Base-by-base conservation (phyloP, 805 yeast species). In the Saturnispora besseyi region DNA sequence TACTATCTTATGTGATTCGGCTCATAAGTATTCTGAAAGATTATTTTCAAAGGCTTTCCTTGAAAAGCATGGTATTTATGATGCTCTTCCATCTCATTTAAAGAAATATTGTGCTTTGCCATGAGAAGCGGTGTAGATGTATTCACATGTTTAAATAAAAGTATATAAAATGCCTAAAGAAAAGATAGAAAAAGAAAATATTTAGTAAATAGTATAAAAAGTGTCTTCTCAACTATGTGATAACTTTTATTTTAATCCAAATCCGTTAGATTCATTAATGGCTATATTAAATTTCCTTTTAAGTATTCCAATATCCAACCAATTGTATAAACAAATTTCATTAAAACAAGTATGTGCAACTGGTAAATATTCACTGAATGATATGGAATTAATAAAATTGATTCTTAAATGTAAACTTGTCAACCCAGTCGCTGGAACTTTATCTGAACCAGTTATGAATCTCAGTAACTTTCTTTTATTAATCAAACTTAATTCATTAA, bases 291-390 rank as follows among this genome's bases (percentile, higher is more conserved):
- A 64, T 64, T 87, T 90, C 1, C 60, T 48, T 41, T 67, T 63
- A 48, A 93, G 67, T 53, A 77, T 78, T n/a, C 74, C 77, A 52
- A 70, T 69, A 5, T 76, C 61, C 12, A 66, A 56, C 63, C 91
- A 91, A 34, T 80, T 80, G 64, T 80, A 84, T 5, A 93, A 57
- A 49, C 91, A 84, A 24, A 91, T 62, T 68, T 91, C 96, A 62
- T 91, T 93, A 70, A 93, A 91, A 59, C 99, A 91, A 0, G 98
- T 93, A 62, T 91, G 98, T 0, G 97, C 88, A 13, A 84, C 69
- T 0, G 98, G 98, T 15, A 90, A 66, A 44, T 83, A 69, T 1
- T 75, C 71, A 31, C 70, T 72, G 65, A 69, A 12, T 37, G 8
- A 9, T 34, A 11, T 24, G 44, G 50, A 6, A 45, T 50, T 11